These are phyloP conservation scores for Rhodotorula graminis DNA, from an alignment of 768 basidiomycete genomes.

Conservation along the genomic window DNA sequence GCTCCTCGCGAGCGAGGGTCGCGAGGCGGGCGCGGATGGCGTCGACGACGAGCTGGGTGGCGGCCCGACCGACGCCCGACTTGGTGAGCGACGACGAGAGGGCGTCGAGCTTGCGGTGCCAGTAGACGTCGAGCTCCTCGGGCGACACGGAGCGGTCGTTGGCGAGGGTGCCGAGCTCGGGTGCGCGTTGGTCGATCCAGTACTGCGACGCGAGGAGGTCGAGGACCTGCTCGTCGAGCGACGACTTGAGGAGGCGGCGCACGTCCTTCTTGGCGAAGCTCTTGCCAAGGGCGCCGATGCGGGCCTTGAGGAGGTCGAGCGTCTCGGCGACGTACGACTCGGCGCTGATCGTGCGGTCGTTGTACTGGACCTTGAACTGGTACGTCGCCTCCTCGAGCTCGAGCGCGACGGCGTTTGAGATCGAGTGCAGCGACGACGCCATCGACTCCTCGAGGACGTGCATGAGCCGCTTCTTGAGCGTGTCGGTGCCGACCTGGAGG, in stretches of 20 bases:
- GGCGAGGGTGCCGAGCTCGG: constrained; percentile 67
- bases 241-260: constrained; percentile 76
- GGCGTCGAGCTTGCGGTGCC: constrained; percentile 94
- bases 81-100: constrained; percentile 90
- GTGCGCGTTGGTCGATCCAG: constrained; percentile 83
- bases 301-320: constrained; percentile 78
- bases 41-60: constrained; percentile 89
- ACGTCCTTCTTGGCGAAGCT: constrained; percentile 86
- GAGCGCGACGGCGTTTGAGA: constrained; percentile 93
- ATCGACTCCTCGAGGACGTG: constrained; percentile 96
- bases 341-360: constrained; percentile 86
- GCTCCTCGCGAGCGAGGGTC: constrained; percentile 78
- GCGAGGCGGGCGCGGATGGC: constrained; percentile 75
- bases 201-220: constrained; percentile 94
- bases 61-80: constrained; percentile 88
- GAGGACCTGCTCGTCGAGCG: constrained; percentile 96
- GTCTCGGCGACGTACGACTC: constrained; percentile 98
- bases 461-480: constrained; percentile 84
- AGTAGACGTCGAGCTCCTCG: constrained; percentile 47
- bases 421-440: constrained; percentile 90
- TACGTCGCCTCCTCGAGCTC: constrained; percentile 96
- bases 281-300: constrained; percentile 76
- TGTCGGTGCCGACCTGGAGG: constrained; percentile 85
- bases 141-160: constrained; percentile 63
- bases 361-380: constrained; percentile 98